Percentiles rank a stretch among this genome's conserved stretches.
Evolutionary conservation across 495 filamentous ascomycete species (phyloP).

Genomic region (Cenococcum geophilum): DNA sequence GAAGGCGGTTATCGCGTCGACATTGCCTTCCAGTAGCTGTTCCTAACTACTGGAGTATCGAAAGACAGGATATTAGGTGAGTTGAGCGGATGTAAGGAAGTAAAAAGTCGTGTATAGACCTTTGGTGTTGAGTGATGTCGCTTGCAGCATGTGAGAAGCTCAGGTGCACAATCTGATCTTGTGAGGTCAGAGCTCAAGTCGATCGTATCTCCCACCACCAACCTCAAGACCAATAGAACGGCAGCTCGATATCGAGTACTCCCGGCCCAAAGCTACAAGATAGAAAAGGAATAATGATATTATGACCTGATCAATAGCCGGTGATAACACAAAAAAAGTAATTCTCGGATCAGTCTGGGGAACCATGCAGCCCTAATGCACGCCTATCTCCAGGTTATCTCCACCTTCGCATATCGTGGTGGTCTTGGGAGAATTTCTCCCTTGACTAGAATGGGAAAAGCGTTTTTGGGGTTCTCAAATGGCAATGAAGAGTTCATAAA

Average conservation of each 20-base stretch:
- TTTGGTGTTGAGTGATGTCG: neutral
- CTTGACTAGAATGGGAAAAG: neutral
- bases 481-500: too few relatives aligned
- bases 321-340: slow-evolving; percentile 12
- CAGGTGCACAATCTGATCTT: neutral
- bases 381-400: slow-evolving; percentile 11
- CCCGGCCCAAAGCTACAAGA: neutral
- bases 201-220: too few relatives aligned
- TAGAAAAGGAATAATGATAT: neutral
- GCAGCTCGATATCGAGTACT: neutral
- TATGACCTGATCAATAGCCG: neutral
- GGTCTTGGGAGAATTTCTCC: neutral
- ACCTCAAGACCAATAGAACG: too few relatives aligned
- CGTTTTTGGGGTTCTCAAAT: neutral
- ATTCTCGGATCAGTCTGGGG: neutral
- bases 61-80: neutral
- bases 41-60: neutral
- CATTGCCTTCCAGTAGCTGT: slow-evolving; percentile 9
- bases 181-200: neutral
- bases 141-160: slow-evolving; percentile 1
- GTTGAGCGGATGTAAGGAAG: neutral
- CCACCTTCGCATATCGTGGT: neutral
- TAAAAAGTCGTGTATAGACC: neutral
- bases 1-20: slow-evolving; percentile 12
- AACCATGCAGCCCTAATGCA: slow-evolving; percentile 17